These are phyloP conservation scores for Oryza glumipatula DNA, from an alignment of 176 grass and related monocot genomes.

Conservation along the genomic window DNA sequence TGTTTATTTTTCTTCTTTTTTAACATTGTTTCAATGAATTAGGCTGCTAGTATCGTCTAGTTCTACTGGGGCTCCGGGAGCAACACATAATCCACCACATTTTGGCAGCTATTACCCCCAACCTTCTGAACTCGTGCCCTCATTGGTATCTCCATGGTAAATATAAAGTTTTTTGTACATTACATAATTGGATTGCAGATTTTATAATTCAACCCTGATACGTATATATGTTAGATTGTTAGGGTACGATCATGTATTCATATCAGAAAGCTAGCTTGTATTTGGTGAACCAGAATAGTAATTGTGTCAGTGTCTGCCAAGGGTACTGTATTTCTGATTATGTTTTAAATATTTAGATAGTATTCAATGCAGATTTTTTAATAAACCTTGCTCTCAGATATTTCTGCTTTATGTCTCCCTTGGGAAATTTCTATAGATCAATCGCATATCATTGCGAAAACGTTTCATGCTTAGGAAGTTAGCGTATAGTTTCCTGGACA, in stretches of 20 bases:
- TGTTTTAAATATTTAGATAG: too few species aligned
- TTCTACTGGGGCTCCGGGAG: conserved; percentile 41
- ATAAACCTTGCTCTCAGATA: too few species aligned
- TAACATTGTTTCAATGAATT: conserved; percentile 33
- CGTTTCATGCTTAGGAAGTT: background rate
- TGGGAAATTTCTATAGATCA: background rate
- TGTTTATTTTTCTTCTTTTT: conserved; percentile 6
- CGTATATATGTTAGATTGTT: background rate
- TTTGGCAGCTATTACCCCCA: conserved; percentile 59
- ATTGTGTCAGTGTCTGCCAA: too few species aligned
- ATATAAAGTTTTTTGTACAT: background rate
- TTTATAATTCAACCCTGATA: conserved; percentile 3
- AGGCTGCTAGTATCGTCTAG: conserved; percentile 53
- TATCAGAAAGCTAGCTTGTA: too few species aligned
- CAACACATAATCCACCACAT: conserved; percentile 51
- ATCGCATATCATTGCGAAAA: conserved; percentile 3
- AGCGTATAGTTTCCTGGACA: too few species aligned
- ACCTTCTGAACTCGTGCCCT: conserved; percentile 41
- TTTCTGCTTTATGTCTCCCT: background rate
- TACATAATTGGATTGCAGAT: conserved; percentile 14
- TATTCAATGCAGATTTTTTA: too few species aligned
- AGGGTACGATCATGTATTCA: too few species aligned
- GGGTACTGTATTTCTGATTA: too few species aligned
- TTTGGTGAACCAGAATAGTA: too few species aligned
- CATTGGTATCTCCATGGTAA: conserved; percentile 46